These are phyloP conservation scores for Arthrinium puccinioides DNA, from an alignment of 2,329 filamentous ascomycete species.

Conservation along the genomic window DNA sequence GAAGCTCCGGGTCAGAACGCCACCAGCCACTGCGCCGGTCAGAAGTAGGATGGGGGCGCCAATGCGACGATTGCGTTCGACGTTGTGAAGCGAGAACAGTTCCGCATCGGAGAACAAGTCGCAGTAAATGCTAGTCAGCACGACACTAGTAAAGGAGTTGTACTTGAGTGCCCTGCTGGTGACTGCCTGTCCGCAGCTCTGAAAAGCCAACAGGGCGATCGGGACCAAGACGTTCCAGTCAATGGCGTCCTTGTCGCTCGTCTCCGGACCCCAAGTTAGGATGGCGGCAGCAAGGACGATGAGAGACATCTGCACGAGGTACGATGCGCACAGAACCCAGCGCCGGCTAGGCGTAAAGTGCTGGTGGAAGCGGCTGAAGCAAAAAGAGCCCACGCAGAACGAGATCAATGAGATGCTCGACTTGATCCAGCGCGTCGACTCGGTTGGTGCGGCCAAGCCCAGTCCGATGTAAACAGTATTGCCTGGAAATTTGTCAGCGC, in stretches of 20 bases:
- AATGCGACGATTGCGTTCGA: constrained; percentile 42
- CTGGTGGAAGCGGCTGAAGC: constrained; percentile 64
- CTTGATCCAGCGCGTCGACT: constrained; percentile 59
- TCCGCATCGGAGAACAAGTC: constrained; percentile 64
- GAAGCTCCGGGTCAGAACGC: constrained; percentile 37
- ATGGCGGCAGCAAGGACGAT: constrained; percentile 46
- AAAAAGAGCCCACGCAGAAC: constrained; percentile 67
- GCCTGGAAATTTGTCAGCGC: too few species aligned
- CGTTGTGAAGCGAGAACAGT: constrained; percentile 36
- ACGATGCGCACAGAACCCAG: constrained; percentile 58
- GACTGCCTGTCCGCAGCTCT: constrained; percentile 73
- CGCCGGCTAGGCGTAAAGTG: constrained; percentile 52
- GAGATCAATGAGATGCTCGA: constrained; percentile 61
- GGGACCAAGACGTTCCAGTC: constrained; percentile 58
- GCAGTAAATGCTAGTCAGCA: constrained; percentile 75
- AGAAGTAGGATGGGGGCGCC: constrained; percentile 43
- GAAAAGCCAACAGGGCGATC: constrained; percentile 64
- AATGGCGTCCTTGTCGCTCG: constrained; percentile 32
- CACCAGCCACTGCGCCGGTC: constrained; percentile 41
- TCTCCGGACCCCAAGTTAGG: constrained; percentile 37
- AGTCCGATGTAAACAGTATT: constrained; percentile 77
- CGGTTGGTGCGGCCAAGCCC: constrained; percentile 53
- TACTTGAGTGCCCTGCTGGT: constrained; percentile 62
- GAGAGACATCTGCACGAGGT: constrained; percentile 42
- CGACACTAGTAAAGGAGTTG: constrained; percentile 67